Evolutionary conservation across 768 basidiomycete species (phyloP).

Genomic region (Coprinopsis cinerea): DNA sequence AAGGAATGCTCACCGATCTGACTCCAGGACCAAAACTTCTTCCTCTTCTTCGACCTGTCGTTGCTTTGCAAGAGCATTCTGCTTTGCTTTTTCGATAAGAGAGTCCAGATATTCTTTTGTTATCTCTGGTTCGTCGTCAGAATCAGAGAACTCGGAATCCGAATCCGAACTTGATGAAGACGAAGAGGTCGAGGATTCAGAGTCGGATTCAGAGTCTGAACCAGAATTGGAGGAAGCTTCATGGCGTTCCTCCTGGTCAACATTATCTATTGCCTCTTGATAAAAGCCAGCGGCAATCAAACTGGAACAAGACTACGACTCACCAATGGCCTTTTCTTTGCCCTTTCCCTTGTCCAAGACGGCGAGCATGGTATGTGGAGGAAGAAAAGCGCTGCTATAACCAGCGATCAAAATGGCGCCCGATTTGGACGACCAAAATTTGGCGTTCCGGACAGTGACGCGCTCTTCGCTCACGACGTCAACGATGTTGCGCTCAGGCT

Average conservation of each 20-base stretch:
- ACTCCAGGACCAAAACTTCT: constrained; percentile 47
- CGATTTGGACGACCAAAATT: constrained; percentile 9
- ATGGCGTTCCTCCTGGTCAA: constrained; percentile 12
- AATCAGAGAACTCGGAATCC: constrained; percentile 17
- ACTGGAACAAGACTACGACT: background rate
- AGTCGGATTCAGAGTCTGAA: constrained; percentile 30
- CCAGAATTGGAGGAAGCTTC: background rate
- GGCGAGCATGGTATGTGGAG: constrained; percentile 13
- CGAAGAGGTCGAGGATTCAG: constrained; percentile 21
- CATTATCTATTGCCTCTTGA: constrained; percentile 12
- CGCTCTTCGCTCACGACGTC: background rate
- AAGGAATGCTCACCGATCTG: constrained; percentile 28
- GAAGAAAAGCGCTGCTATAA: constrained; percentile 5
- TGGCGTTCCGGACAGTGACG: background rate
- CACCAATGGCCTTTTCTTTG: constrained; percentile 39
- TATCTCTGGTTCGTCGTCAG: constrained; percentile 41
- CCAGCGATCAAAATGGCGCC: background rate
- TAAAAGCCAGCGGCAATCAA: background rate
- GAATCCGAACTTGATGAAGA: constrained; percentile 25
- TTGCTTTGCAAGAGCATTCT: constrained; percentile 37
- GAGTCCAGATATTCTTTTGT: constrained; percentile 58
- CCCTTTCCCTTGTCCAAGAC: constrained; percentile 29
- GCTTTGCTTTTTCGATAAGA: constrained; percentile 55
- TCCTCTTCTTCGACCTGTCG: constrained; percentile 33
- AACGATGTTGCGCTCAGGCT: constrained; percentile 11